phyloP scores from a whole-genome alignment of 2,329 filamentous ascomycete species.

The Fusarium verticillioides region DNA sequence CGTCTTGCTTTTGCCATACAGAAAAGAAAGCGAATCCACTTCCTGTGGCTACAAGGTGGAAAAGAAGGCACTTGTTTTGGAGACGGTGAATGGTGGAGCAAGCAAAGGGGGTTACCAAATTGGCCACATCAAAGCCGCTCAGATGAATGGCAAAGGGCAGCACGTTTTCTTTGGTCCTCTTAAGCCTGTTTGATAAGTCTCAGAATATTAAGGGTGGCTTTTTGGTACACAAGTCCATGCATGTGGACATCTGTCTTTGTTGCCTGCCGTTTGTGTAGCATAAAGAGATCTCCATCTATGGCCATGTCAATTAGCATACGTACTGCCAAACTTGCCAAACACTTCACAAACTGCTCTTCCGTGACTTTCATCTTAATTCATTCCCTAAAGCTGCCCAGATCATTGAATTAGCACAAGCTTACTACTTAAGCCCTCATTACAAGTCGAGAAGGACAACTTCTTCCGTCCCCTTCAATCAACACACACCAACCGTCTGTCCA shows the following conservation, averaged over 20 bases:
- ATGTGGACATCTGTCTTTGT: no score
- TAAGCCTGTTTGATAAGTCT: accelerated
- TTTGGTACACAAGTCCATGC: no score
- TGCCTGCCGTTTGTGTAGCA: no score
- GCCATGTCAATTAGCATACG: neutral
- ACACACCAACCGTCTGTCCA: neutral
- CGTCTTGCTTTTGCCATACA: neutral
- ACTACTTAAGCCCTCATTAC: neutral
- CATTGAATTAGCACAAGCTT: neutral
- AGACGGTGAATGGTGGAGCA: neutral
- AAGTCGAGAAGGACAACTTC: neutral
- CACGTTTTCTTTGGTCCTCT: neutral
- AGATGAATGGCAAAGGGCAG: neutral
- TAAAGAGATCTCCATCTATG: no score
- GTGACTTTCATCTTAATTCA: accelerated
- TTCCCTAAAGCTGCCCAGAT: neutral
- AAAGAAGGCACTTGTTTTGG: neutral
- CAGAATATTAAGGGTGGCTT: no score
- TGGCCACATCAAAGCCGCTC: neutral
- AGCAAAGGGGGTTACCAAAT: accelerated
- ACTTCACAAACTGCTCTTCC: neutral
- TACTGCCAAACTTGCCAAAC: neutral
- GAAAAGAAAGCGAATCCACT: neutral
- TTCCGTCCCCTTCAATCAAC: neutral
- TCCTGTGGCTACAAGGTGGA: neutral